Evolutionary conservation across 2,329 filamentous ascomycete genomes (phyloP).

Genomic region (Ophiostoma populinum): DNA sequence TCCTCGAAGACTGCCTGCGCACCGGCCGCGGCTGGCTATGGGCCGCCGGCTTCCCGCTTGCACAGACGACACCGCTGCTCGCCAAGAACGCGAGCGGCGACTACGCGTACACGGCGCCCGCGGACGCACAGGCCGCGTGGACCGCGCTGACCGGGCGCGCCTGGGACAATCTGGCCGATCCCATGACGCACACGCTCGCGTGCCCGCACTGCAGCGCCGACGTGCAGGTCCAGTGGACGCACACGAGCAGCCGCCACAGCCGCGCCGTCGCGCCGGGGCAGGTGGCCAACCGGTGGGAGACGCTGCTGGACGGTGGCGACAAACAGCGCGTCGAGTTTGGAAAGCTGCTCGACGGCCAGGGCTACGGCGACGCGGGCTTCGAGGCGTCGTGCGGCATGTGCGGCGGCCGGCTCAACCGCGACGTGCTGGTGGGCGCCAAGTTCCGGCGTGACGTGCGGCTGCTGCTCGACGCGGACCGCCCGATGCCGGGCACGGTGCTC

Average conservation of each 20-base stretch:
- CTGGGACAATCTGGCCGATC: constrained; percentile 44
- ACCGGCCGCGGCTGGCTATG: constrained; percentile 37
- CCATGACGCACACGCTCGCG: constrained; percentile 25
- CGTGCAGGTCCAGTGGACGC: constrained; percentile 43
- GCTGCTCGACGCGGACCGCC: constrained; percentile 27
- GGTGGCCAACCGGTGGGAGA: too few relatives aligned
- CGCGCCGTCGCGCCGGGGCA: too few relatives aligned
- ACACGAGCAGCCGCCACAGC: too few relatives aligned
- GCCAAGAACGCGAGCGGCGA: constrained; percentile 33
- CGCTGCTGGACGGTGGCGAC: constrained; percentile 18
- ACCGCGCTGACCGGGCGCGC: constrained; percentile 25
- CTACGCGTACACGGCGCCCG: constrained; percentile 37
- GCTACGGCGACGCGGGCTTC: constrained; percentile 45
- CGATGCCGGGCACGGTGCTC: constrained; percentile 54
- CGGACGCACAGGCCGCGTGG: constrained; percentile 29
- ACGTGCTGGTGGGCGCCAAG: constrained; percentile 41
- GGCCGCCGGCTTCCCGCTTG: constrained; percentile 50
- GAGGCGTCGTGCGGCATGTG: constrained; percentile 33
- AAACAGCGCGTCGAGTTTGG: neutral
- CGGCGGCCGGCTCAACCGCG: constrained; percentile 30
- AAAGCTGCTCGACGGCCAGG: constrained; percentile 26
- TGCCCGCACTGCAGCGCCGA: constrained; percentile 36
- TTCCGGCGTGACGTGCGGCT: constrained; percentile 38
- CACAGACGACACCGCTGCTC: too few relatives aligned
- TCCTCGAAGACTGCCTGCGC: constrained; percentile 55